A percentile compares a stretch with the other conserved stretches of the same genome.
phyloP scores from a whole-genome alignment of 805 yeast genomes.

The Candida rishiriensis region DNA sequence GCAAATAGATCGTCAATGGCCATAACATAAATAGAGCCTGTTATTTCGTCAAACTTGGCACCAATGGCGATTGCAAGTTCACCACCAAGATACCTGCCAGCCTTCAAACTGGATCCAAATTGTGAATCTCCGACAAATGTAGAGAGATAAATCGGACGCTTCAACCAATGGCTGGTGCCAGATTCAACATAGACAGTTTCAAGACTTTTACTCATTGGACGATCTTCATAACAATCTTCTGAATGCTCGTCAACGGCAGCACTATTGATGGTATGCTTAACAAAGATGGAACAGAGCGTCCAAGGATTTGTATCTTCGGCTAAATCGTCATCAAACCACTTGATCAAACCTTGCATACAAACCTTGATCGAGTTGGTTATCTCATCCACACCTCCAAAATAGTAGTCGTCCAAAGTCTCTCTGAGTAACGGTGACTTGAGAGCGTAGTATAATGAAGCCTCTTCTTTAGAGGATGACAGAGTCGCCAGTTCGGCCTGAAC shows the following conservation, averaged over 20 bases:
- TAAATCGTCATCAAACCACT: constrained; percentile 37
- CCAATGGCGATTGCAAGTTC: constrained; percentile 42
- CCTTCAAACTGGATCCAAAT: constrained; percentile 43
- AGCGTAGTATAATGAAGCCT: constrained; percentile 8
- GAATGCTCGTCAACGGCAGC: too few relatives aligned
- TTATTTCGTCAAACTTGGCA: constrained; percentile 41
- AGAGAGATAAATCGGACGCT: constrained; percentile 8
- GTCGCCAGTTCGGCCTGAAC: constrained; percentile 39
- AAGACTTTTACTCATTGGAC: not conserved
- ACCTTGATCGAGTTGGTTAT: constrained; percentile 34
- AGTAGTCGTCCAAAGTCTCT: constrained; percentile 41
- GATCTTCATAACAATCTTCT: not conserved
- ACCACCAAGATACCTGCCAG: constrained; percentile 38
- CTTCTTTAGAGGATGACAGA: constrained; percentile 6
- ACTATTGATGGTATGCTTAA: not conserved
- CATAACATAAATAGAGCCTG: constrained; percentile 42
- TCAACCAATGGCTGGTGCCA: not conserved
- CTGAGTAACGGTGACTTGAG: constrained; percentile 40
- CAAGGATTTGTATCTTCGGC: constrained; percentile 25
- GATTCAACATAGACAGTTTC: not conserved
- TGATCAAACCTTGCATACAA: constrained; percentile 35
- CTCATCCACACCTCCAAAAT: constrained; percentile 50
- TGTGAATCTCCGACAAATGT: constrained; percentile 28
- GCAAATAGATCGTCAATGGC: constrained; percentile 32
- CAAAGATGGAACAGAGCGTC: constrained; percentile 30